Evolutionary conservation across 2,329 filamentous ascomycete species (phyloP), one percentile per base, ranked within the genome.

Genomic region (Sporothrix euskadiensis): DNA sequence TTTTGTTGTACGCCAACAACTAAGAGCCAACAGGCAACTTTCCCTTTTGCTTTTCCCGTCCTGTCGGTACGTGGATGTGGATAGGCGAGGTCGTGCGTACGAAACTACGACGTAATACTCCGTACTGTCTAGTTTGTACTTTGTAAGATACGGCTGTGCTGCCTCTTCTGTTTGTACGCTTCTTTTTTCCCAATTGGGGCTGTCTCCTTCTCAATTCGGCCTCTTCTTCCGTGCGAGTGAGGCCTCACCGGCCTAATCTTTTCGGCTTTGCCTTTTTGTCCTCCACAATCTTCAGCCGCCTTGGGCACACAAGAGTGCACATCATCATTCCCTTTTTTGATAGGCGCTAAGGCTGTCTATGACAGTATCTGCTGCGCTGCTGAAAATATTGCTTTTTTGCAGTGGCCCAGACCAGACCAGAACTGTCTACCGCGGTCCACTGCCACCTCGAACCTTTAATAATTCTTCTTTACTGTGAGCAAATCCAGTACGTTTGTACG

Each of bases 261-360:
- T 26, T 26, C 26, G 26, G 26, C 26, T 26, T 26, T 26, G 26
- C 26, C 26, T 2, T 26, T 26, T 26, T 26, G 56, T 8, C 12
- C 56, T 63, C 39, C 12, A 47, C 14, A 19, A 35, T 65, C 22
- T 54, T 69, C 65, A 69, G 65, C 65, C 19, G 44, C 3, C 65
- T n/a, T 69, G 47, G 22, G 35, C 49, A 52, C 49, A 57, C 68
- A 54, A 35, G 65, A 16, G 32, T 39, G 66, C 66, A 16, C 16
- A 69, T 69, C 49, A 10, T 41, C 52, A 70, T 70, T 69, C 47
- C 44, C 26, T 35, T 39, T 56, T 26, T 14, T 56, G 22, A 26
- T 56, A 26, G 22, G 26, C 26, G 26, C 26, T 26, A 26, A 26
- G 26, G 26, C 26, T 2, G 26, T 26, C 26, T 26, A 26, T 56